Base-by-base conservation (phyloP, 306 rosid species). In the Rosa lucieae region DNA sequence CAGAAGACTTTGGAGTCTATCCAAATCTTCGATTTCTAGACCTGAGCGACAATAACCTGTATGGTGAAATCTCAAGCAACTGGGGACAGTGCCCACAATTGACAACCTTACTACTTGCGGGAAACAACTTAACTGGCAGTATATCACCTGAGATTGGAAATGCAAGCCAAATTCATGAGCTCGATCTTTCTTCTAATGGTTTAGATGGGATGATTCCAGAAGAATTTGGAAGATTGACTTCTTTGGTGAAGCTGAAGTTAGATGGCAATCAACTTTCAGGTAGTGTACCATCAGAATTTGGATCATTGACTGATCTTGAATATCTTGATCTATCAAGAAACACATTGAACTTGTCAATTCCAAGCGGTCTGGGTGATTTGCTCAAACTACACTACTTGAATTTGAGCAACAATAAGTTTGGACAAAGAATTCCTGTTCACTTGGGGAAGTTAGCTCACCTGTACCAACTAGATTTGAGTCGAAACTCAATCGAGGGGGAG, bases 1-100 rank as follows among this genome's bases (percentile, higher is more conserved):
- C 87, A 1, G 82, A 81, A 84, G 87, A 66, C 37, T 87, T 84
- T 10, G 82, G 90, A 5, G 53, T 84, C 63, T 76, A 84, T 73
- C 89, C 88, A 42, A 61, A 72, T 20, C 77, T 87, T 73, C 70
- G 53, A 59, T 87, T 78, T 66, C 26, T 87, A 29, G 86, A 87
- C 74, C 47, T 87, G 58, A 81, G 87, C 73, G 62, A 44, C 62
- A 76, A 44, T 47, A 29, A 48, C 9, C 21, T 76, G 39, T 10
- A 62, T 4, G 75, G 81, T 42, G 81, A 67, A 52, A 51, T 77
- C 58, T 77, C 75, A 77, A 49, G 43, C 0, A 77, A 77, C 40
- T 77, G 81, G 81, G 74, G 68, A 52, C 62, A 32, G 55, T 67
- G 81, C 69, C 49, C 47, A 40, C n/a, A 46, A 6, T 35, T 78